Evolutionary conservation across 2,329 filamentous ascomycete genomes (phyloP).

Genomic region (Scleromitrula shiraiana): DNA sequence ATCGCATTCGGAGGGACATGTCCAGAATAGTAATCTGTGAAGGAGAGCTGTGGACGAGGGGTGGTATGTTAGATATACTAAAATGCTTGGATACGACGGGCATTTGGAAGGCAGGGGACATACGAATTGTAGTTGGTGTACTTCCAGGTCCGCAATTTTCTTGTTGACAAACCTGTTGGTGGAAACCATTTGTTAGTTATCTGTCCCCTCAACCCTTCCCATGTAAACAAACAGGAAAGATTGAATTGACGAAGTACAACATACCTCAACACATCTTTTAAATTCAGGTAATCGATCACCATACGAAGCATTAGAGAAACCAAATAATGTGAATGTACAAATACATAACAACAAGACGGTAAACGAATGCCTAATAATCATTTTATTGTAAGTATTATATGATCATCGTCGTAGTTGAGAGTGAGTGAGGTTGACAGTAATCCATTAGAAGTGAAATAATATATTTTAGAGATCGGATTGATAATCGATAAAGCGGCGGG

Average conservation of each 20-base stretch:
- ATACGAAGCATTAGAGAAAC: conserved; percentile 56
- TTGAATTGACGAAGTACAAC: background rate
- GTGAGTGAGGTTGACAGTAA: too few species aligned
- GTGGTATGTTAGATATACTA: conserved; percentile 9
- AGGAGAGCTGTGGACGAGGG: conserved; percentile 54
- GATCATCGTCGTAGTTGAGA: too few species aligned
- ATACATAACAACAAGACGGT: conserved; percentile 13
- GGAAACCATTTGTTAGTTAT: conserved; percentile 8
- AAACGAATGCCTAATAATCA: conserved; percentile 20
- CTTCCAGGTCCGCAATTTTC: conserved; percentile 69
- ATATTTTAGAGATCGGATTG: too few species aligned
- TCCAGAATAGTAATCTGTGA: conserved; percentile 84
- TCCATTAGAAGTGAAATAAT: too few species aligned
- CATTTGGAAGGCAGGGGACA: conserved; percentile 5
- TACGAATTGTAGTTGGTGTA: conserved; percentile 36
- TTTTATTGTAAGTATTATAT: too few species aligned
- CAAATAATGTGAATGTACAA: conserved; percentile 28
- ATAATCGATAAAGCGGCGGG: too few species aligned
- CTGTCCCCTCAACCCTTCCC: too few species aligned
- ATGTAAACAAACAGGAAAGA: background rate
- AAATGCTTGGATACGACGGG: conserved; percentile 2
- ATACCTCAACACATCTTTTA: conserved; percentile 72
- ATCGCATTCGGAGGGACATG: conserved; percentile 90
- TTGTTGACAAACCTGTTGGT: conserved; percentile 60
- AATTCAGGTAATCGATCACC: conserved; percentile 88